Percentiles rank a stretch among this genome's conserved stretches.
Evolutionary conservation across 768 basidiomycete species (phyloP).

Genomic region (Psilocybe cubensis): DNA sequence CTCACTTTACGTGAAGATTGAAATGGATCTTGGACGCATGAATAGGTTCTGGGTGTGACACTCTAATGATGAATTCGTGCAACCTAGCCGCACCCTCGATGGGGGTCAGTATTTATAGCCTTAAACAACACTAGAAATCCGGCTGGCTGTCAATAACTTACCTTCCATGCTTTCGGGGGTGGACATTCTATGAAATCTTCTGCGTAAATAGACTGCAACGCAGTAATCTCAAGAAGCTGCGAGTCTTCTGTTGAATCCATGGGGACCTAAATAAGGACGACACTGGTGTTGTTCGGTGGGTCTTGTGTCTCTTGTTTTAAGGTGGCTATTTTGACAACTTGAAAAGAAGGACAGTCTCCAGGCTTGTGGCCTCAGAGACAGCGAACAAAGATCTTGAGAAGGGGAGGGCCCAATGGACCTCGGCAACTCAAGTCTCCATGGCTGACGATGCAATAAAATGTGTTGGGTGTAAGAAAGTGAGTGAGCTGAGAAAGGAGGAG

Average conservation of each 20-base stretch:
- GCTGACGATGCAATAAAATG: slow-evolving; percentile 25
- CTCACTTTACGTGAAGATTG: slow-evolving; percentile 73
- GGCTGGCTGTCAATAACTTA: slow-evolving; percentile 27
- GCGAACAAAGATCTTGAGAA: slow-evolving; percentile 55
- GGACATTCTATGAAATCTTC: slow-evolving; percentile 76
- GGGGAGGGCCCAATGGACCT: slow-evolving; percentile 70
- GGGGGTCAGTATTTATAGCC: slow-evolving; percentile 4
- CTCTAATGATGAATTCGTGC: slow-evolving; percentile 77
- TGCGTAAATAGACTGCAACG: slow-evolving; percentile 79
- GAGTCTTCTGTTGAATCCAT: slow-evolving; percentile 81
- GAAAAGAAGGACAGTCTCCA: slow-evolving; percentile 18
- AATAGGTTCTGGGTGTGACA: slow-evolving; percentile 64
- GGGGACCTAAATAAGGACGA: slow-evolving; percentile 27
- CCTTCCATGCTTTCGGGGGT: slow-evolving; percentile 86
- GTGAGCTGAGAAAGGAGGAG: slow-evolving; percentile 5
- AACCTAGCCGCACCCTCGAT: slow-evolving; percentile 66
- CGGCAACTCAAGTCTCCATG: slow-evolving; percentile 80
- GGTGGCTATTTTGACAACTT: slow-evolving; percentile 17
- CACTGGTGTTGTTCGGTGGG: slow-evolving; percentile 22
- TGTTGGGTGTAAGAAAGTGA: slow-evolving; percentile 16
- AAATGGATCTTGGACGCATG: slow-evolving; percentile 63
- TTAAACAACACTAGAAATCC: not conserved
- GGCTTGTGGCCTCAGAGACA: slow-evolving; percentile 24
- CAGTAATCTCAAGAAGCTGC: slow-evolving; percentile 72
- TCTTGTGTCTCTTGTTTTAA: not conserved